Evolutionary conservation across 495 filamentous ascomycete genomes (phyloP).

Genomic region (Xeromyces bisporus): DNA sequence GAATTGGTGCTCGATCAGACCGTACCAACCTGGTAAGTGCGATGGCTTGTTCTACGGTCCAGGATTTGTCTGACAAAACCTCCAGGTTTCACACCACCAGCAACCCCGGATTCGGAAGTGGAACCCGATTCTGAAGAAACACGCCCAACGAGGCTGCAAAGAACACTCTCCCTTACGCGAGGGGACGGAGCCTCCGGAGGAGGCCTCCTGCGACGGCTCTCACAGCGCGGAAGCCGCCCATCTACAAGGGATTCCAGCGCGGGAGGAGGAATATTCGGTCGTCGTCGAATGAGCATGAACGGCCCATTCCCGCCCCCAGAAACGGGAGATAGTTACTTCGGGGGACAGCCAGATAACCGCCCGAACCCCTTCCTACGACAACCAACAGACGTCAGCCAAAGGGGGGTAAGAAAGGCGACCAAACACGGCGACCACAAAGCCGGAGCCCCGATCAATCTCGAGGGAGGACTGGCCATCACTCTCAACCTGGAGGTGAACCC

Average conservation of each 20-base stretch:
- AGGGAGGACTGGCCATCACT: conserved; percentile 66
- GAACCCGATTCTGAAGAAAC: conserved; percentile 21
- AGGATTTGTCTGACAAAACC: conserved; percentile 2
- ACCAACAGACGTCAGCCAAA: conserved; percentile 50
- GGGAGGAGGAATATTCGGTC: conserved; percentile 5
- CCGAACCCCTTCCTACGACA: conserved; percentile 49
- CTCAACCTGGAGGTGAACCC: conserved; percentile 77
- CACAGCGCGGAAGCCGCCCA: conserved; percentile 20
- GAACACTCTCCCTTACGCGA: conserved; percentile 47
- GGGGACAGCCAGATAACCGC: conserved; percentile 9
- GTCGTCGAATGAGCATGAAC: conserved; percentile 25
- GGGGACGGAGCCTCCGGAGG: conserved; percentile 28
- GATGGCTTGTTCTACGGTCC: neutral
- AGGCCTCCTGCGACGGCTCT: conserved; percentile 39
- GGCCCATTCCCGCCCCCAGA: conserved; percentile 17
- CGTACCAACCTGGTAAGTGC: conserved; percentile 51
- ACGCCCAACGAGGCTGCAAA: conserved; percentile 32
- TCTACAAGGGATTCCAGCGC: conserved; percentile 28
- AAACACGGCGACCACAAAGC: conserved; percentile 26
- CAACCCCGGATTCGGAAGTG: conserved; percentile 30
- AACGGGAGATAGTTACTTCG: conserved; percentile 25
- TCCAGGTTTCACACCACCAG: conserved; percentile 44
- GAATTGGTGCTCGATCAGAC: conserved; percentile 81
- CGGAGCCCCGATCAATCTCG: conserved; percentile 39
- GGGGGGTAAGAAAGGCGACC: conserved; percentile 29